Conservation (phyloP, 176 grass and related monocot genomes). For the Leersia perrieri region DNA sequence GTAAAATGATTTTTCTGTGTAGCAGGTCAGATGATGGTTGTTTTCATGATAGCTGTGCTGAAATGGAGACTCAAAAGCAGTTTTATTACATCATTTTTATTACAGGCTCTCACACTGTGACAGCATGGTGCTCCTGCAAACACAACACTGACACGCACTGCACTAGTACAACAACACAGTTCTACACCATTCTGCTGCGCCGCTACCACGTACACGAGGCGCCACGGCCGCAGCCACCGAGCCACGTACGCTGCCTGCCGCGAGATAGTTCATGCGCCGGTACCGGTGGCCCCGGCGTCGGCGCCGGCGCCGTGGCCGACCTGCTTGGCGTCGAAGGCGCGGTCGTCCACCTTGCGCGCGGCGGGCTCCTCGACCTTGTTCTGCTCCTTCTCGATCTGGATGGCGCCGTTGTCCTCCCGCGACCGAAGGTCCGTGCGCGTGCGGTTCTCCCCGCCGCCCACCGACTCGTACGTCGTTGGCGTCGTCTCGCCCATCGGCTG, state of each 20-base stretch:
- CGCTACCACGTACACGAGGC: neutral
- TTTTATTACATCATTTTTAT: neutral
- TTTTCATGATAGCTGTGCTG: neutral
- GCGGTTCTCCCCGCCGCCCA: constrained; percentile 52
- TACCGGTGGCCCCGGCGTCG: constrained; percentile 30
- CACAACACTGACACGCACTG: neutral
- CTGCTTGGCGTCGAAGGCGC: constrained; percentile 25
- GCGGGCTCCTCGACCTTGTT: constrained; percentile 59
- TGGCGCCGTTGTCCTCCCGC: constrained; percentile 54
- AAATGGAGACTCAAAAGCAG: neutral
- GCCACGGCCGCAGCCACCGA: neutral
- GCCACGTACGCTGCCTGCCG: no score
- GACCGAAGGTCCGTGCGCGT: constrained; percentile 47
- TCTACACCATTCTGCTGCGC: no score
- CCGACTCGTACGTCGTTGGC: constrained; percentile 68
- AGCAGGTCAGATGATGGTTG: neutral
- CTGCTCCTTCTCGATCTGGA: constrained; percentile 66
- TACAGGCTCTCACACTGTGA: neutral
- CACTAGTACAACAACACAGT: neutral
- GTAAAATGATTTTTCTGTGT: neutral
- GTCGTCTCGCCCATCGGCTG: constrained; percentile 42
- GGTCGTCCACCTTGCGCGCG: constrained; percentile 16
- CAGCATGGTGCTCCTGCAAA: neutral
- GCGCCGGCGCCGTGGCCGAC: neutral
- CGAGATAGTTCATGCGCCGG: constrained; percentile 20